Evolutionary conservation across 805 yeast genomes (phyloP).

Genomic region (Ogataea trehalophila): DNA sequence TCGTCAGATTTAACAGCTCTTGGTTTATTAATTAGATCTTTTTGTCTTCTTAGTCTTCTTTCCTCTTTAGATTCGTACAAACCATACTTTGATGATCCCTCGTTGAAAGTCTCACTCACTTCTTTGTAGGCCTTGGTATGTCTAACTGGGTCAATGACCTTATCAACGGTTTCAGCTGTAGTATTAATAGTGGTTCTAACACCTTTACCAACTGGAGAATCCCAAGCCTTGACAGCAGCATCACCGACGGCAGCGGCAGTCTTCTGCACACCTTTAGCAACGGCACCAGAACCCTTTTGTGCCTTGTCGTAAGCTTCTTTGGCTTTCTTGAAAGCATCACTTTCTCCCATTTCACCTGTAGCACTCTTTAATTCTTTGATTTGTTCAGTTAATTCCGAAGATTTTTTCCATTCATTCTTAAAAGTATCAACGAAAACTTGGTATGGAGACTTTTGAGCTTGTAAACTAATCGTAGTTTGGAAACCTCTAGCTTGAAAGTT

Average conservation of each 20-base stretch:
- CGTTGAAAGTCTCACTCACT: constrained; percentile 82
- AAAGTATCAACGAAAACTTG: constrained; percentile 93
- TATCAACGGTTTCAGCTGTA: constrained; percentile 83
- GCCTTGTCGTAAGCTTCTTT: constrained; percentile 89
- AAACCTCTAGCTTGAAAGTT: constrained; percentile 13
- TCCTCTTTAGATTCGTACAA: constrained; percentile 84
- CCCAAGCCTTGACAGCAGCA: constrained; percentile 92
- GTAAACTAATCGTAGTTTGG: constrained; percentile 7
- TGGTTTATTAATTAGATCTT: constrained; percentile 49
- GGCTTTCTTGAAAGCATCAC: constrained; percentile 89
- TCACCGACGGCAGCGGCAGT: constrained; percentile 94
- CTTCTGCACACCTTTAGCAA: constrained; percentile 70
- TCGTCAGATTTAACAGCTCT: constrained; percentile 72
- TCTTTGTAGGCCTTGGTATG: constrained; percentile 86
- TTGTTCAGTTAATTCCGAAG: constrained; percentile 82
- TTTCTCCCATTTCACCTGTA: constrained; percentile 88
- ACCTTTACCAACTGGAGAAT: constrained; percentile 83
- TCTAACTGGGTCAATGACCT: constrained; percentile 88
- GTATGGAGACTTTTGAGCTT: constrained; percentile 64
- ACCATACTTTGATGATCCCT: constrained; percentile 90
- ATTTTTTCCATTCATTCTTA: constrained; percentile 84
- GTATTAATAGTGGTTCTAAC: constrained; percentile 81
- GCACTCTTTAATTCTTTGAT: constrained; percentile 95
- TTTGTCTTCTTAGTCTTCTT: constrained; percentile 68
- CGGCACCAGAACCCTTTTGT: constrained; percentile 56